phyloP scores from a whole-genome alignment of 495 filamentous ascomycete species.

The Neurospora sp. region DNA sequence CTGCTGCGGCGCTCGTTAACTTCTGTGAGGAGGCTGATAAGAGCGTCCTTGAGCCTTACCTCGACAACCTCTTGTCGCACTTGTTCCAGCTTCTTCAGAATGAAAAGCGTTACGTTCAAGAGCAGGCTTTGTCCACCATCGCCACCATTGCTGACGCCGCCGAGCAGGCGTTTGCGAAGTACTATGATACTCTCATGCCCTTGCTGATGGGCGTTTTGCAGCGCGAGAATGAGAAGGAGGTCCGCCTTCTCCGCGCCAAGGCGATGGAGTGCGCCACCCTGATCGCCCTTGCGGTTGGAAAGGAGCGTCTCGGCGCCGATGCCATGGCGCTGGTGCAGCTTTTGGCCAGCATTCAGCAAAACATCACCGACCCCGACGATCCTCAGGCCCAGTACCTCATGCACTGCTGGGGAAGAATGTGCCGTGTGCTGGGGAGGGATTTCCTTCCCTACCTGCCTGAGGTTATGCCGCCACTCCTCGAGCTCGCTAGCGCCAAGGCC shows the following conservation, averaged over 20 bases:
- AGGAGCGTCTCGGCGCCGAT: slow-evolving; percentile 80
- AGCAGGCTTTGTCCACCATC: slow-evolving; percentile 96
- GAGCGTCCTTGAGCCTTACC: slow-evolving; percentile 81
- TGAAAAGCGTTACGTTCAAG: slow-evolving; percentile 91
- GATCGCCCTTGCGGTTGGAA: slow-evolving; percentile 91
- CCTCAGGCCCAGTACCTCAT: slow-evolving; percentile 95
- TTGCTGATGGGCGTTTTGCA: slow-evolving; percentile 80
- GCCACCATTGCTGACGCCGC: slow-evolving; percentile 98
- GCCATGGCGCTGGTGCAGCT: slow-evolving; percentile 77
- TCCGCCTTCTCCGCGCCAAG: slow-evolving; percentile 83
- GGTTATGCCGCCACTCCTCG: slow-evolving; percentile 89
- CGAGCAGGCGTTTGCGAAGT: slow-evolving; percentile 88
- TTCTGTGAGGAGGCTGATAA: slow-evolving; percentile 99
- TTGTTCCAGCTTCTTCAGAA: slow-evolving; percentile 78
- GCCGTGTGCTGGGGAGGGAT: slow-evolving; percentile 77
- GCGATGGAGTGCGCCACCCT: slow-evolving; percentile 99
- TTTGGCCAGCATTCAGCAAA: slow-evolving; percentile 75
- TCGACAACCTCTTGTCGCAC: slow-evolving; percentile 74
- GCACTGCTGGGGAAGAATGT: slow-evolving; percentile 99
- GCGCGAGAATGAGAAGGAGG: slow-evolving; percentile 85
- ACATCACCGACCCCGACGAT: slow-evolving; percentile 85
- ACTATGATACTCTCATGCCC: slow-evolving; percentile 93
- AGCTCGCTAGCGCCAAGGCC: slow-evolving; percentile 88
- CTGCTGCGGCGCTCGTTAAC: slow-evolving; percentile 93
- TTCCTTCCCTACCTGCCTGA: slow-evolving; percentile 86